Evolutionary conservation across 306 rosid genomes (phyloP).

Genomic region (Castanea crenata): DNA sequence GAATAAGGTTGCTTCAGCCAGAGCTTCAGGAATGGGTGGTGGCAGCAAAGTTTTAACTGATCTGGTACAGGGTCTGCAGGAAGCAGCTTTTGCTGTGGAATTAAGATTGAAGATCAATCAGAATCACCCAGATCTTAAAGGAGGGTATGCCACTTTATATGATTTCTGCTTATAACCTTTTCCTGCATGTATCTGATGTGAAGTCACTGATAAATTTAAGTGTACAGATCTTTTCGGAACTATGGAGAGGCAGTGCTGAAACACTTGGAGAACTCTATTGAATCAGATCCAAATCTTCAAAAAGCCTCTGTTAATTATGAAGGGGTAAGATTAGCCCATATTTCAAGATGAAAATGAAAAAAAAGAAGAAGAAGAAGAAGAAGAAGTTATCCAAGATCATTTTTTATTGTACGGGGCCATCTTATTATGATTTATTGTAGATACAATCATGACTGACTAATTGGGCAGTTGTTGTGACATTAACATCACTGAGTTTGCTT

Average conservation of each 20-base stretch:
- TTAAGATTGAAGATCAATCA: slow-evolving; percentile 85
- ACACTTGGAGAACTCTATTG: slow-evolving; percentile 60
- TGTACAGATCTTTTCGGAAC: slow-evolving; percentile 77
- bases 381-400: no score
- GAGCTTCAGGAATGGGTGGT: slow-evolving; percentile 67
- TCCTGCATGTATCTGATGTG: slow-evolving; percentile 14
- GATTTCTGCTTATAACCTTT: slow-evolving; percentile 13
- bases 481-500: background rate
- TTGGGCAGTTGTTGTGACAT: background rate
- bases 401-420: no score
- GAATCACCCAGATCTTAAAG: slow-evolving; percentile 79
- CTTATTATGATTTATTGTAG: background rate
- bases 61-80: slow-evolving; percentile 73
- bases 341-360: background rate
- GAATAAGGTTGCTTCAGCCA: slow-evolving; percentile 85
- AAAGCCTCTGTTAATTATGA: slow-evolving; percentile 85
- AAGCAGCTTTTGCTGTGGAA: slow-evolving; percentile 72
- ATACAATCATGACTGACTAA: background rate
- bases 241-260: slow-evolving; percentile 91
- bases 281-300: slow-evolving; percentile 53
- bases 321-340: slow-evolving; percentile 58
- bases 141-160: slow-evolving; percentile 54
- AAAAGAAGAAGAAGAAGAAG: no score
- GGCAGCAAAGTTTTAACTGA: slow-evolving; percentile 90
- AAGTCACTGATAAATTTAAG: slow-evolving; percentile 31